Percentiles rank a stretch among this genome's conserved stretches.
Evolutionary conservation across 2,329 filamentous ascomycete genomes (phyloP).

Genomic region (Fusarium hainanense): DNA sequence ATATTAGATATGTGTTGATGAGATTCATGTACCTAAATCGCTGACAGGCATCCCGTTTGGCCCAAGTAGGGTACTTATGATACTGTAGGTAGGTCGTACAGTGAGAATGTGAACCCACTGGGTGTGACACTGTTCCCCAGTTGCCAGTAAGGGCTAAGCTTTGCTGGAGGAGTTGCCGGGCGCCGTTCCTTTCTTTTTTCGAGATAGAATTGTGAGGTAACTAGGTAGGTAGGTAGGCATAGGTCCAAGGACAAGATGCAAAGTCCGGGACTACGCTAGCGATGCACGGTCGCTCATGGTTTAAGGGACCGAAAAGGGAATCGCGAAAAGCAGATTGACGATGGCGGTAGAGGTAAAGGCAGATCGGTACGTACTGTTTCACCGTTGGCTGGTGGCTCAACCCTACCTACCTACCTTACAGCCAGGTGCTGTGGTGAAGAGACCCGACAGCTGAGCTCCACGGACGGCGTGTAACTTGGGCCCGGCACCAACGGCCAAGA

Average conservation of each 20-base stretch:
- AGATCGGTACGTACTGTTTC: slow-evolving; percentile 7
- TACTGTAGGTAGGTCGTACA: not conserved
- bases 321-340: slow-evolving; percentile 27
- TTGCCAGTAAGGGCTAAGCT: slow-evolving; percentile 40
- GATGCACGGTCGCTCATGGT: slow-evolving; percentile 34
- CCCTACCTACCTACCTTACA: slow-evolving; percentile 18
- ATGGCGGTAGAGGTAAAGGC: not conserved
- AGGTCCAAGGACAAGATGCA: slow-evolving; percentile 27
- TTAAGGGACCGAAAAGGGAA: slow-evolving; percentile 17
- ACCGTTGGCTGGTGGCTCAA: slow-evolving; percentile 14
- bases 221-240: not conserved
- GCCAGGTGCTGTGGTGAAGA: slow-evolving; percentile 3
- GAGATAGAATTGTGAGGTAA: slow-evolving; percentile 17
- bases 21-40: slow-evolving; percentile 19
- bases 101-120: slow-evolving; percentile 1
- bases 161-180: slow-evolving; percentile 34
- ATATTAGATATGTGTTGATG: slow-evolving; percentile 1
- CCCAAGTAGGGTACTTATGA: not conserved
- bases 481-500: slow-evolving; percentile 11
- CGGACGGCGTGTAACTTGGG: slow-evolving; percentile 7
- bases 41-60: slow-evolving; percentile 22
- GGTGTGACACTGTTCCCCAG: slow-evolving; percentile 39
- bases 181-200: slow-evolving; percentile 35
- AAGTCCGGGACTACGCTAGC: slow-evolving; percentile 30
- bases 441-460: not conserved